Evolutionary conservation across 768 basidiomycete genomes (phyloP), one percentile per base, ranked within the genome.

Genomic region (Pleurotus tuoliensis): DNA sequence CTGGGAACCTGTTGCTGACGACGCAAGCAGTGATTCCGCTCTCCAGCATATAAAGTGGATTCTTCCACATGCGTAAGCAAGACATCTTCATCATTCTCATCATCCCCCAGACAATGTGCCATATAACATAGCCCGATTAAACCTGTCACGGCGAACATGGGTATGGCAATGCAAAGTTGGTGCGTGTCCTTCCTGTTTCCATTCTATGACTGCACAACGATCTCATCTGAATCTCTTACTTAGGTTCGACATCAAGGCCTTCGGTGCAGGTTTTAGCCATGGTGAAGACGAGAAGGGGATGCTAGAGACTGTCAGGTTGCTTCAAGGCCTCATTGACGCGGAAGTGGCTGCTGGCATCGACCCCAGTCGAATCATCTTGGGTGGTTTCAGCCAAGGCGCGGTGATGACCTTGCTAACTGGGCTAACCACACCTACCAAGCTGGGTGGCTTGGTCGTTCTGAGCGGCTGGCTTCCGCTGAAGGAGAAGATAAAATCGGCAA

Each of bases 41-140:
- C 73, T 94, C 34, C 74, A 79, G 11, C 88, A 94, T 66, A 75
- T 95, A 57, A 94, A 95, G 76, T 98, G 92, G 91, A 73, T 97
- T 44, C 75, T 97, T 24, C 93, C 93, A 16, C 85, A 92, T 69
- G 87, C 90, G 79, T 89, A 75, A 74, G 84, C 74, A 47, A 57
- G 48, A 8, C 46, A 25, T 47, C 30, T 34, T 11, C 30, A 34
- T 34, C 11, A 34, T 9, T 34, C 2, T 34, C 11, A 34, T 34
- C 9, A 34, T 11, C 30, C 8, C 30, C 9, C 30, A 34, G 30
- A 34, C 30, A 34, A 34, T 34, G 30, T 34, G 47, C 55, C 59
- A 58, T 60, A 25, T 55, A 53, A 20, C 55, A 7, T 64, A 85
- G 84, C 15, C 83, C 80, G 11, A 64, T 60, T 30, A 82, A 80